Conservation (phyloP, 2,329 filamentous ascomycete genomes). For the Calonectria montana region DNA sequence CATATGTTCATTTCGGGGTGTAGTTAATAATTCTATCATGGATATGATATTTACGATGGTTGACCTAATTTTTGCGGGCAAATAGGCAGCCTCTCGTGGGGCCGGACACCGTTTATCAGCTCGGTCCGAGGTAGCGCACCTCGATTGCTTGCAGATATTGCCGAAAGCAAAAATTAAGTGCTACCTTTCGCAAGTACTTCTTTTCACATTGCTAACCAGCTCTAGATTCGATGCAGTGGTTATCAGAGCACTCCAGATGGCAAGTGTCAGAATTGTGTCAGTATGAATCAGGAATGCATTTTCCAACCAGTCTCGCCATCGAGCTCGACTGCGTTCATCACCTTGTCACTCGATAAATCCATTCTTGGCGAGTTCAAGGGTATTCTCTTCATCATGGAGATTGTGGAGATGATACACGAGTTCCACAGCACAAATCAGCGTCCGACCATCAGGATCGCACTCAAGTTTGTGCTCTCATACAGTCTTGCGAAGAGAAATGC, state of each 20-base stretch:
- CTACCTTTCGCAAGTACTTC: background rate
- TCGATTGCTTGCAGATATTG: conserved; percentile 72
- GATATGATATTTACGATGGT: too few species aligned
- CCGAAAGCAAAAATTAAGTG: conserved; percentile 67
- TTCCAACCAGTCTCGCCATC: conserved; percentile 54
- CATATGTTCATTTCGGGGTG: too few species aligned
- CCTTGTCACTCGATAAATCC: background rate
- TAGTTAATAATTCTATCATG: too few species aligned
- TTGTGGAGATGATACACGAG: background rate
- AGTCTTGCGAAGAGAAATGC: background rate
- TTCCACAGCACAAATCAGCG: background rate
- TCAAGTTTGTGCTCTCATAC: background rate
- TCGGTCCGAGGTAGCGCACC: conserved; percentile 67
- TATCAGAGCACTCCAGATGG: conserved; percentile 69
- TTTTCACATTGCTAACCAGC: conserved; percentile 16
- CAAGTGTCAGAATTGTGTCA: conserved; percentile 70
- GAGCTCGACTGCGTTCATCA: background rate
- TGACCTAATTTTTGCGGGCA: too few species aligned
- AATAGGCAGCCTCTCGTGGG: too few species aligned
- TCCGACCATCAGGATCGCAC: background rate
- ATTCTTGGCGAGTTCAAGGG: background rate
- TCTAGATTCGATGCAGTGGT: conserved; percentile 71
- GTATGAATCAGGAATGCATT: conserved; percentile 71
- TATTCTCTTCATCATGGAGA: background rate
- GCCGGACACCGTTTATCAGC: too few species aligned